These are phyloP conservation scores for Boletus reticuloceps DNA, from an alignment of 768 basidiomycete genomes.

Conservation along the genomic window DNA sequence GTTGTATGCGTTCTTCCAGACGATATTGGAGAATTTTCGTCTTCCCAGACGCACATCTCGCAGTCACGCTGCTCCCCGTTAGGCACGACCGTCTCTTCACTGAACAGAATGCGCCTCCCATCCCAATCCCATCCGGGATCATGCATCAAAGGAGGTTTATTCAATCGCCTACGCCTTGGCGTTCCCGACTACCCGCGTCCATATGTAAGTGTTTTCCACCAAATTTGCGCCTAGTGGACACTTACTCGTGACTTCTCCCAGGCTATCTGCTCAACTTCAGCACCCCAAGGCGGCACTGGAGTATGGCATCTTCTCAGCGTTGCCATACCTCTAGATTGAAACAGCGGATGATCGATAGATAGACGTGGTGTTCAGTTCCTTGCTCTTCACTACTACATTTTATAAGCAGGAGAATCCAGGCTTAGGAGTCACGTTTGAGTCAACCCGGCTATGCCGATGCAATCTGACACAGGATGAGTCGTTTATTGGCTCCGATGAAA, in stretches of 20 bases:
- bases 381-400: background rate
- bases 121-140: conserved; percentile 28
- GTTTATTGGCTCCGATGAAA: background rate
- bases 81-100: background rate
- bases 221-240: background rate
- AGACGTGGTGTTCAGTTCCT: background rate
- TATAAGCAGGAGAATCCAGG: conserved; percentile 8
- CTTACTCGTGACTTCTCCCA: conserved; percentile 18
- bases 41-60: background rate
- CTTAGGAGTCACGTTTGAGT: conserved; percentile 3
- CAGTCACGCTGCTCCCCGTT: background rate
- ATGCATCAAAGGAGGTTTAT: conserved; percentile 11
- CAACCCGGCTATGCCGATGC: conserved; percentile 2
- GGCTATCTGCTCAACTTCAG: background rate
- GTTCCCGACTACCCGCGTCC: conserved; percentile 6
- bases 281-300: conserved; percentile 5
- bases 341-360: background rate
- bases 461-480: conserved; percentile 17
- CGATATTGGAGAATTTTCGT: background rate
- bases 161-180: conserved; percentile 9
- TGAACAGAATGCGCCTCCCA: conserved; percentile 8
- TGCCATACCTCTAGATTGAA: conserved; percentile 8
- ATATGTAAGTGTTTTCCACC: background rate
- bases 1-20: background rate
- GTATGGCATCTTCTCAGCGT: conserved; percentile 16